A percentile compares a stretch with the other conserved stretches of the same genome.
Evolutionary conservation across 179 eudicot species (phyloP).

Genomic region (Vitellaria paradoxa): DNA sequence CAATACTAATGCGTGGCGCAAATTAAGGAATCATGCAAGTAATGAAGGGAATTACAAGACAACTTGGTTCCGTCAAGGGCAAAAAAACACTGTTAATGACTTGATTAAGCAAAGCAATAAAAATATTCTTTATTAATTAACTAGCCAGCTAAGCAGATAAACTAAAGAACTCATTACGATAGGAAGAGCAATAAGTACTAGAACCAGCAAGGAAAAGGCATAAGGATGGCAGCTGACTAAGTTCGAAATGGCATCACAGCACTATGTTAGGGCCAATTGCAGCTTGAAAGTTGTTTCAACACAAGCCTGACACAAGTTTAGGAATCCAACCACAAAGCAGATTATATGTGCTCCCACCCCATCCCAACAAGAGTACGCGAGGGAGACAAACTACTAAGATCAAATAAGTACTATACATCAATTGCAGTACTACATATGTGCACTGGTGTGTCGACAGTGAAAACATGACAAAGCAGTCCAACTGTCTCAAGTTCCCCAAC

Average conservation of each 20-base stretch:
- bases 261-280: not conserved
- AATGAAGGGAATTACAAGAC: not conserved
- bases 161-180: not conserved
- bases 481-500: slow-evolving; percentile 6
- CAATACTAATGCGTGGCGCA: not conserved
- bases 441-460: too few relatives aligned
- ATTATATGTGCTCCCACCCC: not conserved
- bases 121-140: not conserved
- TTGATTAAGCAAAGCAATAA: not conserved
- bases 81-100: not conserved
- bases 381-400: slow-evolving; percentile 2
- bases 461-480: not conserved
- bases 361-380: not conserved
- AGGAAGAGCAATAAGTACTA: not conserved
- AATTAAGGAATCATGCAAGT: not conserved
- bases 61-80: not conserved
- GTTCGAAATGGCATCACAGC: not conserved
- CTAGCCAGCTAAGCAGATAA: not conserved
- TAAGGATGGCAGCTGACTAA: not conserved
- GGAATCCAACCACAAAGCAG: not conserved
- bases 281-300: not conserved
- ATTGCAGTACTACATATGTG: not conserved
- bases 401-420: not conserved
- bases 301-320: not conserved
- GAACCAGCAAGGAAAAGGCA: not conserved